Evolutionary conservation across 176 grass and related monocot species (phyloP), one percentile per base, ranked within the genome.

Genomic region (Lolium multiflorum): DNA sequence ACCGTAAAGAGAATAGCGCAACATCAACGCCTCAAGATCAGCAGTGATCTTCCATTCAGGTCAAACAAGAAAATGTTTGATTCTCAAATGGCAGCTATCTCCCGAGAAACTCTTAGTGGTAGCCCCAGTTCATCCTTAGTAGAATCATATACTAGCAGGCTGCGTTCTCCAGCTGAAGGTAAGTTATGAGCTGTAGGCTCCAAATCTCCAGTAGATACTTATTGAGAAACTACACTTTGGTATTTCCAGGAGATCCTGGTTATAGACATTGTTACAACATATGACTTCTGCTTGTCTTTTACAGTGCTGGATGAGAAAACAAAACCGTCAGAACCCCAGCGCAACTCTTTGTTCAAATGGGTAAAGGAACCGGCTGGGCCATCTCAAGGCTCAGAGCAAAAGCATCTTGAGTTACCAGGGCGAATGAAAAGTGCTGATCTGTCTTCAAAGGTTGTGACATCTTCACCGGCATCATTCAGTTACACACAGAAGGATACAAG

Each of bases 341-440:
- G 84, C 79, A 90, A 83, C 88, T 80, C 84, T 82, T 86, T 93
- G 37, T 98, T 98, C 86, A 98, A 90, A 82, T 98, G 91, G 96
- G 90, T 84, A 58, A 98, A 86, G 44, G 91, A 98, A 78, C 78
- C 89, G 13, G 65, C 81, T 57, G 83, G 74, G 21, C 62, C 86
- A 79, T 92, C 90, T 81, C 88, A 85, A 79, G 80, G 66, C 50
- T 68, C 81, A 21, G 81, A 89, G 56, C 70, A 88, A 82, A 95
- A 94, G 24, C 74, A 69, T 84, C 66, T 43, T 84, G 79, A 88
- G 52, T 87, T 76, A 24, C 52, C 89, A 77, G 95, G 89, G 64
- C 86, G 65, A 78, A 73, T 54, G 68, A 91, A 50, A 91, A 86
- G 31, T 85, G 57, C 76, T 88, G 82, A 39, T 20, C 86, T 92